Percentiles rank a stretch among this genome's conserved stretches.
Conservation (phyloP, 2,329 filamentous ascomycete genomes). For the Emergomyces africanus region DNA sequence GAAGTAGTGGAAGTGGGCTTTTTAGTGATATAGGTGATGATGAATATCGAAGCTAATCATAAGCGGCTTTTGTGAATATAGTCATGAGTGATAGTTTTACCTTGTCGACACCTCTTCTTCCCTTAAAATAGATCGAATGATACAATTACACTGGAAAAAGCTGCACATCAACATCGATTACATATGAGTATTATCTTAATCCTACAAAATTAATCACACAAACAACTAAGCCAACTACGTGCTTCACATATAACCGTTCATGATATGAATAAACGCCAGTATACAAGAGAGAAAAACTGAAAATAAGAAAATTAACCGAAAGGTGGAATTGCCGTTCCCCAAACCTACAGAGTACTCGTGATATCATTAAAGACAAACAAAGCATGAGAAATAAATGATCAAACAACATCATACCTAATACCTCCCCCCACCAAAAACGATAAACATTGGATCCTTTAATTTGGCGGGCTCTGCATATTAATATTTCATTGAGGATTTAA, state of each 20-base stretch:
- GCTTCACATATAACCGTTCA: not conserved
- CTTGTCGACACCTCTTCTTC: too few relatives aligned
- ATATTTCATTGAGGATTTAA: not conserved
- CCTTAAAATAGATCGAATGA: too few relatives aligned
- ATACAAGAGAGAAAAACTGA: not conserved
- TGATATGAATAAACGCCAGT: not conserved
- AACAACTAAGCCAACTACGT: not conserved
- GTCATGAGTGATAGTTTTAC: not conserved
- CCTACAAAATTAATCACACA: not conserved
- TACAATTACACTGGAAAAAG: not conserved
- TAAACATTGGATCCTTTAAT: not conserved
- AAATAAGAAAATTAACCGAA: not conserved
- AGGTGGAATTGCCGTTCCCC: not conserved
- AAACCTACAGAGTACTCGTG: too few relatives aligned
- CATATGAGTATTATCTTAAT: not conserved
- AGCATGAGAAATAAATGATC: not conserved
- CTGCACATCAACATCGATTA: not conserved
- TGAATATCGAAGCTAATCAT: not conserved
- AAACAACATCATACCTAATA: not conserved
- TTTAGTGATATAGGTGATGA: not conserved
- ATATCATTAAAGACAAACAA: not conserved
- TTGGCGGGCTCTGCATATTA: not conserved
- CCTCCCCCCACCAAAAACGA: not conserved
- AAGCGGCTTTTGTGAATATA: not conserved
- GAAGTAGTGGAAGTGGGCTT: constrained; percentile 13